Evolutionary conservation across 2,329 filamentous ascomycete species (phyloP), one percentile per base, ranked within the genome.

Genomic region (Phaeosphaeriaceae sp.): DNA sequence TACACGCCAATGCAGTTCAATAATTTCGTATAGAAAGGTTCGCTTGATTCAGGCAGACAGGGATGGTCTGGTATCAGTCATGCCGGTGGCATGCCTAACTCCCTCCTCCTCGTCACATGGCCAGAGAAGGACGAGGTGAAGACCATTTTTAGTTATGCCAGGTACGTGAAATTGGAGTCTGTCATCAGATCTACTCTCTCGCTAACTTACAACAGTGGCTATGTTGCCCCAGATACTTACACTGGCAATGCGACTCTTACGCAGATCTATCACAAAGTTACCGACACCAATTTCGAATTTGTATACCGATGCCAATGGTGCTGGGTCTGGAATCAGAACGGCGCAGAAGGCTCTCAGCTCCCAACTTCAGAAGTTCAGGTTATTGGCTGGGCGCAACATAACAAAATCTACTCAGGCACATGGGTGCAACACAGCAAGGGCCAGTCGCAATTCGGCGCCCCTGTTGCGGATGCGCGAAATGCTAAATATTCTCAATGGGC

Each of bases 271-370:
- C 80, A 81, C 12, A 79, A 74, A 20, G 75, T 87, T 48, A 86
- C 81, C 59, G 76, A 77, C 13, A 83, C 81, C 20, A 75, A 81
- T 56, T 89, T 83, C 67, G 81, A 81, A 37, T 65, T 88, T 39
- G 79, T 87, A n/a, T 89, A 87, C 73, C 79, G 83, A 38, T 89
- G 87, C 70, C 70, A 85, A 56, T 61, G 68, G 62, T 78, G 76
- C 58, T 78, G 74, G 73, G 56, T 60, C 11, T 78, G 76, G 76
- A 65, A 77, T 45, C 74, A 77, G 29, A 68, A 70, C 2, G 74
- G 74, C 33, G 72, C 70, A n/a, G 58, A 64, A 12, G 73, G 72
- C 38, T 70, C 67, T 7, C 72, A 76, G 45, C 52, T 74, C 9
- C 76, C 76, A 1, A 60, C 56, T 16, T 37, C 42, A 8, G 73